These are phyloP conservation scores for Lichina pygmaea DNA, from an alignment of 495 filamentous ascomycete species.

Conservation along the genomic window DNA sequence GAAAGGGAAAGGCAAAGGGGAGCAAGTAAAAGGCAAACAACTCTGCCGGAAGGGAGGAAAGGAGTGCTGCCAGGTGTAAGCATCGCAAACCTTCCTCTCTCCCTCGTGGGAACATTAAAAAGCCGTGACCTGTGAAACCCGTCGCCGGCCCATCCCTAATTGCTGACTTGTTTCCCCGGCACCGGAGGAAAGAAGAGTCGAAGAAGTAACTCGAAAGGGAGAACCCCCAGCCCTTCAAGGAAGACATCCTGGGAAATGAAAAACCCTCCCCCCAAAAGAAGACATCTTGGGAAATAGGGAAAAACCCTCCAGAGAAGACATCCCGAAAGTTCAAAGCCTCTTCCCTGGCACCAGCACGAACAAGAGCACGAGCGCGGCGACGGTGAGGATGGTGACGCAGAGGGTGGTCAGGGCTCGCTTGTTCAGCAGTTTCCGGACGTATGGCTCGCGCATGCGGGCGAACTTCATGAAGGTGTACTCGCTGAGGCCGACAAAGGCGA, in stretches of 20 bases:
- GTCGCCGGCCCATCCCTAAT: too few species aligned
- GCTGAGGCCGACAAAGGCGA: constrained; percentile 69
- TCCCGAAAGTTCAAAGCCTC: constrained; percentile 26
- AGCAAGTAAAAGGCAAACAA: too few species aligned
- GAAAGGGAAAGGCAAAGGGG: background rate
- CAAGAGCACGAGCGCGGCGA: constrained; percentile 46
- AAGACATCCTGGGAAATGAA: background rate
- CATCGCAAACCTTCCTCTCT: too few species aligned
- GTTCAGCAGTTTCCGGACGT: constrained; percentile 55
- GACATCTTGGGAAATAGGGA: background rate
- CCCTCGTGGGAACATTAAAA: too few species aligned
- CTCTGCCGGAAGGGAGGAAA: too few species aligned
- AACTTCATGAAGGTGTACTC: constrained; percentile 91
- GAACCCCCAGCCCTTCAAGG: background rate
- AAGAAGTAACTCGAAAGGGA: background rate
- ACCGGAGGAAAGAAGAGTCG: too few species aligned
- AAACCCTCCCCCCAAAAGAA: background rate
- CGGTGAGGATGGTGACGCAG: constrained; percentile 40
- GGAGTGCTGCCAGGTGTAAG: too few species aligned
- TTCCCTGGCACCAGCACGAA: constrained; percentile 90
- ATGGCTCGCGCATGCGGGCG: constrained; percentile 62
- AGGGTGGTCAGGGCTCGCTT: constrained; percentile 60
- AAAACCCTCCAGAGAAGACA: background rate
- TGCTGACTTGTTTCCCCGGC: too few species aligned
- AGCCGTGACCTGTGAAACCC: too few species aligned